Conservation (phyloP, 2,329 filamentous ascomycete genomes). For the Cryoendolithus antarcticus region DNA sequence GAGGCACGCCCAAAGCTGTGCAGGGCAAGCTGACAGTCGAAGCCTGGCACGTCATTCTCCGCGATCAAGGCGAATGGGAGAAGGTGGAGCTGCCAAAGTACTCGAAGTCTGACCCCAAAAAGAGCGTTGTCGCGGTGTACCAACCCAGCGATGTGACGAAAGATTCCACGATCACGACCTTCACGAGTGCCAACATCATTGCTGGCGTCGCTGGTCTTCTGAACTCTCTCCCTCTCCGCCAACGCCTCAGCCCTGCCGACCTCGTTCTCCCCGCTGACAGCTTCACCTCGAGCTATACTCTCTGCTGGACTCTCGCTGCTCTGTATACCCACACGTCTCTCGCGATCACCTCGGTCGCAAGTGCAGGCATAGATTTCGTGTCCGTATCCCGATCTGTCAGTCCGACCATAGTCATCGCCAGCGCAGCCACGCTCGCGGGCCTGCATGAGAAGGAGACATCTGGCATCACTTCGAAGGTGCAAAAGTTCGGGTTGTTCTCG, state of each 20-base stretch:
- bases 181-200: conserved; percentile 72
- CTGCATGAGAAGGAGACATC: conserved; percentile 53
- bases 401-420: conserved; percentile 72
- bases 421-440: conserved; percentile 58
- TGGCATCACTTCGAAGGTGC: conserved; percentile 42
- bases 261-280: conserved; percentile 76
- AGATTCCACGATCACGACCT: conserved; percentile 57
- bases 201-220: conserved; percentile 68
- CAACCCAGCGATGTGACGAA: conserved; percentile 36
- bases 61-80: conserved; percentile 50
- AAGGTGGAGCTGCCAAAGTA: conserved; percentile 53
- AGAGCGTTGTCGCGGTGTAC: conserved; percentile 53
- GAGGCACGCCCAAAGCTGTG: conserved; percentile 67
- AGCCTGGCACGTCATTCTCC: conserved; percentile 87
- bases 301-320: conserved; percentile 68
- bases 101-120: conserved; percentile 39
- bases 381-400: conserved; percentile 62
- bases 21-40: conserved; percentile 64
- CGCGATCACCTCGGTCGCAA: conserved; percentile 78
- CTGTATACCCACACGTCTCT: conserved; percentile 76
- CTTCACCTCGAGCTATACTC: conserved; percentile 65
- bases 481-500: conserved; percentile 57
- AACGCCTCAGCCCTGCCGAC: conserved; percentile 63
- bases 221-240: conserved; percentile 58
- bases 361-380: conserved; percentile 55